Conservation (phyloP, 805 yeast species). For the Lipomyces chichibuensis region DNA sequence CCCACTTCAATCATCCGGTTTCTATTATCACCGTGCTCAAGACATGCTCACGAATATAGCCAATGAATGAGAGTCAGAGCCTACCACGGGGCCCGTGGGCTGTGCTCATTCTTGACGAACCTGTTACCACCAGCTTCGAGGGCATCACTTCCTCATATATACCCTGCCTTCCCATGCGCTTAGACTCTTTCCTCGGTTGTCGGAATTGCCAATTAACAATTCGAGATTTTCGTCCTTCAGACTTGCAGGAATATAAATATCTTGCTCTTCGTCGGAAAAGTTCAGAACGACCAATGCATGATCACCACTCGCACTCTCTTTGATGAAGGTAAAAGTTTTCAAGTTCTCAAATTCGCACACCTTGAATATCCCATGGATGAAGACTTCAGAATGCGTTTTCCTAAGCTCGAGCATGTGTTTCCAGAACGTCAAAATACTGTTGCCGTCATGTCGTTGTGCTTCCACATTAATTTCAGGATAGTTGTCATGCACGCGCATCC, state of each 20-base stretch:
- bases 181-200: background rate
- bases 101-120: background rate
- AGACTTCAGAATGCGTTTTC: slow-evolving; percentile 50
- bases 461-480: slow-evolving; percentile 55
- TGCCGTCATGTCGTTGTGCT: slow-evolving; percentile 53
- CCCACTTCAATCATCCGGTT: no score
- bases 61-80: no score
- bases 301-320: background rate
- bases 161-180: slow-evolving; percentile 7
- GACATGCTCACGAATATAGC: no score
- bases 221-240: slow-evolving; percentile 1
- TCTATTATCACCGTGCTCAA: no score
- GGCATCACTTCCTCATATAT: slow-evolving; percentile 4
- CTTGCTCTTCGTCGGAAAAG: slow-evolving; percentile 4
- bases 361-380: slow-evolving; percentile 52
- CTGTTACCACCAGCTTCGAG: background rate
- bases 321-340: slow-evolving; percentile 1
- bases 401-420: slow-evolving; percentile 50
- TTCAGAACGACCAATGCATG: background rate
- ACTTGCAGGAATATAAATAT: background rate
- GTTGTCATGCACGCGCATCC: slow-evolving; percentile 56
- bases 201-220: background rate
- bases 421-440: slow-evolving; percentile 55
- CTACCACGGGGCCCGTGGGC: no score
- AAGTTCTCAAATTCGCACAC: background rate